Evolutionary conservation across 805 yeast species (phyloP), one percentile per base, ranked within the genome.

Genomic region (Cyberlindnera mycetangii): DNA sequence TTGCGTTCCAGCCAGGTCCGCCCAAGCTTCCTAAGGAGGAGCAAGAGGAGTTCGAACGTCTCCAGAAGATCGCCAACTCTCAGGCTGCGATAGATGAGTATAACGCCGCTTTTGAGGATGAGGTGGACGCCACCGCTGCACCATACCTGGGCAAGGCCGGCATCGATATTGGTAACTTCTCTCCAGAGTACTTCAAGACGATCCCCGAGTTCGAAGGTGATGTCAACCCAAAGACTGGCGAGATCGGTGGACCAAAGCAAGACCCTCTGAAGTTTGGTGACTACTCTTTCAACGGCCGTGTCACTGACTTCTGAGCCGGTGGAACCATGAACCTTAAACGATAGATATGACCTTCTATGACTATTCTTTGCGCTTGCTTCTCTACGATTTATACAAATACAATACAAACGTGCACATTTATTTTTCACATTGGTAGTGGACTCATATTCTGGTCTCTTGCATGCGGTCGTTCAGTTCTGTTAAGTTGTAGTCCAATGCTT

Each of bases 171-270:
- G 85, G 86, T 7, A 68, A 72, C 5, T 77, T 83, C 54, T 81
- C 84, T 2, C 85, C 90, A 2, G 86, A 79, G 44, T 79, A 73
- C 52, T 74, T 85, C 62, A 80, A 84, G 63, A 83, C 89, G 4
- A 83, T 89, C 43, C 96, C 97, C 2, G 99, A 93, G 59, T 93
- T 93, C 61, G 96, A 90, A 65, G 99, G 99, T 1, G 90, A 89
- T 50, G 80, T 75, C 15, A 93, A 93, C 61, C 99, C 99, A 0
- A 76, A 71, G 46, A 93, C 99, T 1, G 99, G 99, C 3, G 99
- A 93, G 66, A 73, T 84, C 18, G 96, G 96, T 38, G 99, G 99
- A 0, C 99, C 99, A 20, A 93, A 93, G 60, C 98, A 93, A 64
- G 97, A 93, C 60, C 99, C 99, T 0, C 72, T 89, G 51, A 79